Percentiles rank a stretch among this genome's conserved stretches.
phyloP scores from a whole-genome alignment of 805 yeast species.

The Zygosaccharomyces pseudorouxii region DNA sequence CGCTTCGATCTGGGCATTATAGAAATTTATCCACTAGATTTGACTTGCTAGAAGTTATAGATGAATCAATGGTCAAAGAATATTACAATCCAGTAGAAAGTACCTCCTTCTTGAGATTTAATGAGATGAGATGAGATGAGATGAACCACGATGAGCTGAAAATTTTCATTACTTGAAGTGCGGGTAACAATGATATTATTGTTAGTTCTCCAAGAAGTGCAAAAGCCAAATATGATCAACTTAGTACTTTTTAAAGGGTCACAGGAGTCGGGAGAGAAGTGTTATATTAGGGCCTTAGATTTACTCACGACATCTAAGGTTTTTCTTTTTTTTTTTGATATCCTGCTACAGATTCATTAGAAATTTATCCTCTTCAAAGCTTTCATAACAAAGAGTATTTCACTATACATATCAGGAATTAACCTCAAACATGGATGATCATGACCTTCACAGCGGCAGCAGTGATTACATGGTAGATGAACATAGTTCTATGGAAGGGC shows the following conservation, averaged over 20 bases:
- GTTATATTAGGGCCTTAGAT: too few relatives aligned
- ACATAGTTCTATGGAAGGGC: conserved; percentile 8
- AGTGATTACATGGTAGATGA: conserved; percentile 16
- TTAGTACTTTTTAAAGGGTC: not conserved
- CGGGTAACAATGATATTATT: conserved; percentile 2
- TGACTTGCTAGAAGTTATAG: not conserved
- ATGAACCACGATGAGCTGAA: conserved; percentile 10
- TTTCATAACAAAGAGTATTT: not conserved
- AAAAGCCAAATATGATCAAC: not conserved
- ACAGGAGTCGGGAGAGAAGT: not conserved
- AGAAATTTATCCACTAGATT: not conserved
- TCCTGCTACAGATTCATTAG: not conserved
- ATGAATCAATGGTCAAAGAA: not conserved
- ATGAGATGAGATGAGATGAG: conserved; percentile 17
- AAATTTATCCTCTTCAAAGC: not conserved
- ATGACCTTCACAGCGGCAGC: conserved; percentile 11
- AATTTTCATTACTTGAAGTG: conserved; percentile 10
- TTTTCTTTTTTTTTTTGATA: too few relatives aligned
- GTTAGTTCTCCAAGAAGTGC: not conserved
- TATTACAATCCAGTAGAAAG: not conserved
- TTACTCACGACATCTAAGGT: too few relatives aligned
- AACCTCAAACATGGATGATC: conserved; percentile 4
- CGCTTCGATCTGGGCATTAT: conserved; percentile 95
- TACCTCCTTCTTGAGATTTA: not conserved
- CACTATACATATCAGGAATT: not conserved